Evolutionary conservation across 1,284 basidiomycete species (phyloP).

Genomic region (Austropuccinia psidii): DNA sequence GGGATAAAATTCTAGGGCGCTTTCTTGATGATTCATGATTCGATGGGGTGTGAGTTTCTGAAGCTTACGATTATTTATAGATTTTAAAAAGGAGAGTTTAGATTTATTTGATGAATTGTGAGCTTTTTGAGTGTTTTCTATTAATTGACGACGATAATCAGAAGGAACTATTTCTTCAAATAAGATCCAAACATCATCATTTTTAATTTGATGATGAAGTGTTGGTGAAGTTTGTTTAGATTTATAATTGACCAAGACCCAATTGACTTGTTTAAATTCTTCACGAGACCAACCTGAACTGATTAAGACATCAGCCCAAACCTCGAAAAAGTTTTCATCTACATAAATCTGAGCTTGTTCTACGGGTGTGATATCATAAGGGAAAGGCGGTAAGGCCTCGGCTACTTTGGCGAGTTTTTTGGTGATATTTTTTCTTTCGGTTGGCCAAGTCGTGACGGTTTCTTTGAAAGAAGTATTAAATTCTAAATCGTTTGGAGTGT

Average conservation of each 20-base stretch:
- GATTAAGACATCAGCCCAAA: slow-evolving; percentile 45
- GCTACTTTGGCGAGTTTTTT: slow-evolving; percentile 40
- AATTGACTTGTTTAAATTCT: slow-evolving; percentile 44
- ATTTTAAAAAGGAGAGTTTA: too few species aligned
- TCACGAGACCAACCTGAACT: slow-evolving; percentile 44
- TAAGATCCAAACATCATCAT: slow-evolving; percentile 44
- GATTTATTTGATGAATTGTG: too few species aligned
- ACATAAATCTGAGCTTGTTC: slow-evolving; percentile 38
- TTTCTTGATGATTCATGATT: too few species aligned
- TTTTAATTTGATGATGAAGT: slow-evolving; percentile 37
- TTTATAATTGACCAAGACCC: slow-evolving; percentile 43
- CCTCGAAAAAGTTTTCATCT: slow-evolving; percentile 45
- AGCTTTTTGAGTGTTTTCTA: too few species aligned
- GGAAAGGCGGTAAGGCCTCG: slow-evolving; percentile 40
- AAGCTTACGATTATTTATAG: too few species aligned
- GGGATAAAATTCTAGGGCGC: too few species aligned
- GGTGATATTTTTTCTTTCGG: slow-evolving; percentile 30
- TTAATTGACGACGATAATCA: too few species aligned
- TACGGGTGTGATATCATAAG: slow-evolving; percentile 43
- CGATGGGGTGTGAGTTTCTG: too few species aligned
- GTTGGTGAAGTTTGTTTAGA: slow-evolving; percentile 33
- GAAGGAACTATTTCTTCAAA: slow-evolving; percentile 44
- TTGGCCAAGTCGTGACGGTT: slow-evolving; percentile 38
- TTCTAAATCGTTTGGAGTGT: slow-evolving; percentile 41
- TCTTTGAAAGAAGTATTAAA: slow-evolving; percentile 41